Evolutionary conservation across 2,329 filamentous ascomycete species (phyloP).

Genomic region (Penicillium sp.): DNA sequence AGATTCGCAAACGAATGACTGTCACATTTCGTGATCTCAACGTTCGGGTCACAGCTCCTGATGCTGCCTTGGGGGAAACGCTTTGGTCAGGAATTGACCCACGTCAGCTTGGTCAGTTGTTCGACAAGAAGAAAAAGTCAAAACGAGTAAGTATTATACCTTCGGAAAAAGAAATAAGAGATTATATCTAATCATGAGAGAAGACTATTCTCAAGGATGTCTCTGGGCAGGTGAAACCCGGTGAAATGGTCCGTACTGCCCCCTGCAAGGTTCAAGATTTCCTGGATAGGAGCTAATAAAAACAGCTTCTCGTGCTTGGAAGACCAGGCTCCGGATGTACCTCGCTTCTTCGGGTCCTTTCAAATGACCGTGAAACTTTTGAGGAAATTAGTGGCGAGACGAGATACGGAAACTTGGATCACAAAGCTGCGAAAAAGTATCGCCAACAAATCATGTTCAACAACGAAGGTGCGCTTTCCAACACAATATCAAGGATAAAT

Average conservation of each 20-base stretch:
- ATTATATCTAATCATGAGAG: background rate
- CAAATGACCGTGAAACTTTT: slow-evolving; percentile 66
- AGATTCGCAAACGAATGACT: slow-evolving; percentile 37
- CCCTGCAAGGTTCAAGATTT: background rate
- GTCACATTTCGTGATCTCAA: slow-evolving; percentile 42
- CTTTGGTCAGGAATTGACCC: slow-evolving; percentile 39
- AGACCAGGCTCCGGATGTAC: slow-evolving; percentile 72
- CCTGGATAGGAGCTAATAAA: slow-evolving; percentile 2
- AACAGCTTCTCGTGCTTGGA: slow-evolving; percentile 66
- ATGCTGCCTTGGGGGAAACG: slow-evolving; percentile 41
- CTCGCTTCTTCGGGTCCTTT: slow-evolving; percentile 69
- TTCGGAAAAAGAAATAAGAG: background rate
- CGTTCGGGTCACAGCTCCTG: slow-evolving; percentile 40
- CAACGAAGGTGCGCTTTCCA: slow-evolving; percentile 56
- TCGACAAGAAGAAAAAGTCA: slow-evolving; percentile 22
- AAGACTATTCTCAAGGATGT: slow-evolving; percentile 47
- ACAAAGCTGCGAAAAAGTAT: slow-evolving; percentile 49
- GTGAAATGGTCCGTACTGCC: slow-evolving; percentile 46
- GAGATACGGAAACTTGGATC: slow-evolving; percentile 58
- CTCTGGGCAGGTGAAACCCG: slow-evolving; percentile 46
- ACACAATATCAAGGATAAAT: background rate
- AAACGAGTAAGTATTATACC: slow-evolving; percentile 33
- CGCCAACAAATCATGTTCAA: slow-evolving; percentile 66
- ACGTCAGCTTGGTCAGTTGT: slow-evolving; percentile 29
- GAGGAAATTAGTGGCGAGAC: slow-evolving; percentile 59